Conservation (phyloP, 192 early-diverging fungal genomes). For the Backusella sp. region DNA sequence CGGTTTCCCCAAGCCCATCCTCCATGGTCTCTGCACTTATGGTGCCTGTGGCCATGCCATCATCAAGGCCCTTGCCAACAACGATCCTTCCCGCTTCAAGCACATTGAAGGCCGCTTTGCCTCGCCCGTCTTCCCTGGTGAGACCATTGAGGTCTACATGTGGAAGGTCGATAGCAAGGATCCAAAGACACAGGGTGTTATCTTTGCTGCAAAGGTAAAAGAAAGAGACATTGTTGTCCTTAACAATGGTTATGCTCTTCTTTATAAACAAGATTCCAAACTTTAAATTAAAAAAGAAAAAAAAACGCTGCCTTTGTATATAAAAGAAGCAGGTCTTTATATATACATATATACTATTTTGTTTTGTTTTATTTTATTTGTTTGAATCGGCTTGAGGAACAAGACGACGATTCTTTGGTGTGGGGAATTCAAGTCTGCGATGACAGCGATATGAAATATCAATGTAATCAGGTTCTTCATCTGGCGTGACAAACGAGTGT, state of each 20-base stretch:
- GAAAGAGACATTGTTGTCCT: slow-evolving; percentile 64
- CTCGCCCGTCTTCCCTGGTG: slow-evolving; percentile 70
- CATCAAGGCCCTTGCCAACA: slow-evolving; percentile 48
- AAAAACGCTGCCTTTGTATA: neutral
- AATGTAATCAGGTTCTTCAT: slow-evolving; percentile 83
- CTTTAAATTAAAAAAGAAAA: slow-evolving; percentile 13
- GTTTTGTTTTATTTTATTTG: no score
- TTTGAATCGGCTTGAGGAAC: no score
- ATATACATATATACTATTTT: no score
- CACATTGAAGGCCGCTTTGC: slow-evolving; percentile 67
- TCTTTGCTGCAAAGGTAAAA: slow-evolving; percentile 58
- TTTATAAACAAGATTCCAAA: slow-evolving; percentile 24
- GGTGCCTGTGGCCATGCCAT: slow-evolving; percentile 59
- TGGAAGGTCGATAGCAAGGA: slow-evolving; percentile 62
- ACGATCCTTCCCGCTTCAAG: slow-evolving; percentile 56
- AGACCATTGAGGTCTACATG: slow-evolving; percentile 64
- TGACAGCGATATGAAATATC: slow-evolving; percentile 67
- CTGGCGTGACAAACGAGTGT: slow-evolving; percentile 64
- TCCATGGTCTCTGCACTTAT: slow-evolving; percentile 71
- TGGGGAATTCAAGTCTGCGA: slow-evolving; percentile 66
- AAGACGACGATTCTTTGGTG: slow-evolving; percentile 30
- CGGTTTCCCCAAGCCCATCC: slow-evolving; percentile 72
- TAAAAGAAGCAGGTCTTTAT: no score
- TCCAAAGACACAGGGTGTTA: slow-evolving; percentile 46
- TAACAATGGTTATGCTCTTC: slow-evolving; percentile 54